phyloP scores from a whole-genome alignment of 2,329 filamentous ascomycete genomes.

The Didymellaceae sp. region DNA sequence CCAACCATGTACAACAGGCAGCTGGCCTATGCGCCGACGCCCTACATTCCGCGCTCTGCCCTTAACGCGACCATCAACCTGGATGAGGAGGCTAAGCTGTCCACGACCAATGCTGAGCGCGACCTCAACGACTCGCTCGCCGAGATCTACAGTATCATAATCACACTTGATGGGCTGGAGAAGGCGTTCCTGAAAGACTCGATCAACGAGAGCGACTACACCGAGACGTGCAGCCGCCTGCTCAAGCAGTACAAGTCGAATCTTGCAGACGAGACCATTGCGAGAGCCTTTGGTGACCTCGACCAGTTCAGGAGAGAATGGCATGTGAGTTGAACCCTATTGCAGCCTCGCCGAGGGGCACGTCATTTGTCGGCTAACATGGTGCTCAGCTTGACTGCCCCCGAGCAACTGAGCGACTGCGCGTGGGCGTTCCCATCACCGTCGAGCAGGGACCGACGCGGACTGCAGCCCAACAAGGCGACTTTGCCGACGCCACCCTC shows the following conservation, averaged over 20 bases:
- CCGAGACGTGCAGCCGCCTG: constrained; percentile 91
- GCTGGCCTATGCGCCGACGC: constrained; percentile 85
- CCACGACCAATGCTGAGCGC: constrained; percentile 83
- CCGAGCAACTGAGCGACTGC: constrained; percentile 88
- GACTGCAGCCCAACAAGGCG: constrained; percentile 46
- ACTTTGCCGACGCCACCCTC: constrained; percentile 63
- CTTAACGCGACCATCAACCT: constrained; percentile 90
- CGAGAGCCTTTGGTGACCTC: constrained; percentile 82
- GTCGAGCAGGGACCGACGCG: constrained; percentile 64
- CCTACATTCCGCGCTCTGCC: constrained; percentile 84
- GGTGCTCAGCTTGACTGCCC: constrained; percentile 82
- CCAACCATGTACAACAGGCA: constrained; percentile 57
- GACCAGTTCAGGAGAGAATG: constrained; percentile 92
- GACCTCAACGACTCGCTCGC: constrained; percentile 95
- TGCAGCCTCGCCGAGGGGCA: neutral
- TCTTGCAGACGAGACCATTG: constrained; percentile 87
- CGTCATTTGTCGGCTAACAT: constrained; percentile 21
- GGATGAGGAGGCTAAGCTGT: constrained; percentile 94
- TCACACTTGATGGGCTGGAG: constrained; percentile 93
- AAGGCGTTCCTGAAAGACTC: constrained; percentile 97
- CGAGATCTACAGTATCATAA: constrained; percentile 96
- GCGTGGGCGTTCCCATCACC: constrained; percentile 91
- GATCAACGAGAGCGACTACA: constrained; percentile 89
- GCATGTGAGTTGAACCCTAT: constrained; percentile 69
- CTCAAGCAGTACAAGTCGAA: constrained; percentile 98